Percentiles rank a stretch among this genome's conserved stretches.
Evolutionary conservation across 345 rosid species (phyloP).

Genomic region (Camelina hispida): DNA sequence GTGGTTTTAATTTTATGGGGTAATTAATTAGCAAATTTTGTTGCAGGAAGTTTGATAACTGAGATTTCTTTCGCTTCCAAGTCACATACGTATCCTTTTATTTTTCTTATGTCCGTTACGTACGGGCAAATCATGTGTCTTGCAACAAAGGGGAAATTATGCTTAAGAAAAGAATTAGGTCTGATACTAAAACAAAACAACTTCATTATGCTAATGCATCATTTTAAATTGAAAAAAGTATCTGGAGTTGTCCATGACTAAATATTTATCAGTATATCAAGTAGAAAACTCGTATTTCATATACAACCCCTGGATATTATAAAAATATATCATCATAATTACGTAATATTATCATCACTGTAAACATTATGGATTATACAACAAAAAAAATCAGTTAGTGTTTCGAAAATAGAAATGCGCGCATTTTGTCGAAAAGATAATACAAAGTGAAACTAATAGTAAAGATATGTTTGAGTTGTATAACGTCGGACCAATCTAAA

Average conservation of each 20-base stretch:
- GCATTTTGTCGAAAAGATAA: too few species aligned
- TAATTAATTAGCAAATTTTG: neutral
- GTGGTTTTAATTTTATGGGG: neutral
- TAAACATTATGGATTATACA: neutral
- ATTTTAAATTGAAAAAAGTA: neutral
- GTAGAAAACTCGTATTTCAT: constrained; percentile 4
- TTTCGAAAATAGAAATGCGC: neutral
- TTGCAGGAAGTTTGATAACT: neutral
- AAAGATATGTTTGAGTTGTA: too few species aligned
- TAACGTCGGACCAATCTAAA: too few species aligned
- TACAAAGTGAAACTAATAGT: too few species aligned
- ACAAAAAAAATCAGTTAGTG: too few species aligned
- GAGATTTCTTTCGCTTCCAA: neutral
- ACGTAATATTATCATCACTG: constrained; percentile 28
- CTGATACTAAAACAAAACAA: constrained; percentile 26
- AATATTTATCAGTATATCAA: neutral
- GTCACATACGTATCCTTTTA: constrained; percentile 20
- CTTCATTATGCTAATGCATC: constrained; percentile 9
- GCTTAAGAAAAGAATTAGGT: constrained; percentile 40
- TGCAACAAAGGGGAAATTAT: constrained; percentile 33
- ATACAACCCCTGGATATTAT: neutral
- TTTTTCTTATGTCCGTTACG: constrained; percentile 35
- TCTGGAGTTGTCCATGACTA: neutral
- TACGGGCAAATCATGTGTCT: constrained; percentile 37
- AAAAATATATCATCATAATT: constrained; percentile 14